These are phyloP conservation scores for Penicillium corylophilum DNA, from an alignment of 2,329 filamentous ascomycete species.

Conservation along the genomic window DNA sequence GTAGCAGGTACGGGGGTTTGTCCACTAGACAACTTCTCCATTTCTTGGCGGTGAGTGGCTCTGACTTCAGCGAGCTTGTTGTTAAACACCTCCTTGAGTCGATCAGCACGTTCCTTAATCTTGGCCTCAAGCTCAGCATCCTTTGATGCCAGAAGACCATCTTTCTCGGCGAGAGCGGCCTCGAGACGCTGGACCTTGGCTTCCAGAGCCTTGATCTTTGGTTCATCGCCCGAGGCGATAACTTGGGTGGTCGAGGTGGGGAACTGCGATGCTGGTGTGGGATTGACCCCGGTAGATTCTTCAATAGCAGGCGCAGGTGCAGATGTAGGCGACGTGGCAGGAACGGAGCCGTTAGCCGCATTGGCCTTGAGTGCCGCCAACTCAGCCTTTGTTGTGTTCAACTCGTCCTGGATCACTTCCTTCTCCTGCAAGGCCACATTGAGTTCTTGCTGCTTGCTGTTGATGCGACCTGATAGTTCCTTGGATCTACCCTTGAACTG, in stretches of 20 bases:
- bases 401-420: conserved; percentile 64
- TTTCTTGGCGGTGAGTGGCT: conserved; percentile 50
- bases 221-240: conserved; percentile 43
- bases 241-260: conserved; percentile 26
- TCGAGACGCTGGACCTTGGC: conserved; percentile 57
- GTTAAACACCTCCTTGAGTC: conserved; percentile 67
- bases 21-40: conserved; percentile 48
- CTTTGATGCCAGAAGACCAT: conserved; percentile 46
- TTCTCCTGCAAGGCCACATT: conserved; percentile 60
- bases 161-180: conserved; percentile 53
- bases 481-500: conserved; percentile 57
- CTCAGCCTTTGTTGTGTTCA: conserved; percentile 62
- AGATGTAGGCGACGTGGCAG: conserved; percentile 28
- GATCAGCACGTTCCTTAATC: conserved; percentile 50
- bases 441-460: conserved; percentile 51
- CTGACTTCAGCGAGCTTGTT: conserved; percentile 63
- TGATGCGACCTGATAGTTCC: conserved; percentile 65
- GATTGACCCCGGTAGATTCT: conserved; percentile 47
- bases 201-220: conserved; percentile 62
- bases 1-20: conserved; percentile 36
- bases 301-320: conserved; percentile 16
- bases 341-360: conserved; percentile 47
- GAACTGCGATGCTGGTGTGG: conserved; percentile 34
- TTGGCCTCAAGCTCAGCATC: conserved; percentile 51
- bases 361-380: conserved; percentile 52